These are phyloP conservation scores for Sambucus nigra DNA, from an alignment of 129 eudicot genomes.

Conservation along the genomic window DNA sequence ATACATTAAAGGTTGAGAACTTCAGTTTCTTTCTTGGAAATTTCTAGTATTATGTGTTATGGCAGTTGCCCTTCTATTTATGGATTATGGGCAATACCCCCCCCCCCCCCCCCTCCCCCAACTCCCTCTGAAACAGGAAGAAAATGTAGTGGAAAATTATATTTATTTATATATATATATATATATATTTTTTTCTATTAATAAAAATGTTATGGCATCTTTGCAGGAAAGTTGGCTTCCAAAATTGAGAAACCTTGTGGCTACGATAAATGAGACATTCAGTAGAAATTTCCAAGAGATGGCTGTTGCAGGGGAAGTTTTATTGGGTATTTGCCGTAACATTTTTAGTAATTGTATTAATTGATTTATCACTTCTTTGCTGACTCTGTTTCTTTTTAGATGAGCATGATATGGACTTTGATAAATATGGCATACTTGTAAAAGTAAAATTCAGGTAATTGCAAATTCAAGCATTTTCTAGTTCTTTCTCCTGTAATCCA, in stretches of 20 bases:
- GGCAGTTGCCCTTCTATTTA: no score
- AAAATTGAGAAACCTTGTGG: slow-evolving; percentile 70
- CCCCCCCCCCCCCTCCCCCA: no score
- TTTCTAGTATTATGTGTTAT: no score
- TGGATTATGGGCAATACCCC: no score
- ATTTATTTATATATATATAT: no score
- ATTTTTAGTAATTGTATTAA: background rate
- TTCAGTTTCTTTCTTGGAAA: slow-evolving; percentile 3
- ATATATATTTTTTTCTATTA: no score
- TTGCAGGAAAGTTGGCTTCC: slow-evolving; percentile 91
- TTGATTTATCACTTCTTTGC: slow-evolving; percentile 9
- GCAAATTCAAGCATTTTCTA: slow-evolving; percentile 1
- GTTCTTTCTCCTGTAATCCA: no score
- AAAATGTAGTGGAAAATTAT: background rate
- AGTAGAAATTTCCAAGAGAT: slow-evolving; percentile 88
- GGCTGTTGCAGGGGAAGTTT: slow-evolving; percentile 99
- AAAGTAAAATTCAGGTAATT: slow-evolving; percentile 96
- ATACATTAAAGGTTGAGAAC: slow-evolving; percentile 51
- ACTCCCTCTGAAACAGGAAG: no score
- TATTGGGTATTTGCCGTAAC: slow-evolving; percentile 42
- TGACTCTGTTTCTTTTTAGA: slow-evolving; percentile 39
- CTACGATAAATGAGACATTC: slow-evolving; percentile 75
- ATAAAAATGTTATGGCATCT: slow-evolving; percentile 8
- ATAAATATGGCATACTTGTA: slow-evolving; percentile 77
- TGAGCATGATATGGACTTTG: slow-evolving; percentile 70